Evolutionary conservation across 257 asterid species (phyloP).

Genomic region (Primulina tabacum): DNA sequence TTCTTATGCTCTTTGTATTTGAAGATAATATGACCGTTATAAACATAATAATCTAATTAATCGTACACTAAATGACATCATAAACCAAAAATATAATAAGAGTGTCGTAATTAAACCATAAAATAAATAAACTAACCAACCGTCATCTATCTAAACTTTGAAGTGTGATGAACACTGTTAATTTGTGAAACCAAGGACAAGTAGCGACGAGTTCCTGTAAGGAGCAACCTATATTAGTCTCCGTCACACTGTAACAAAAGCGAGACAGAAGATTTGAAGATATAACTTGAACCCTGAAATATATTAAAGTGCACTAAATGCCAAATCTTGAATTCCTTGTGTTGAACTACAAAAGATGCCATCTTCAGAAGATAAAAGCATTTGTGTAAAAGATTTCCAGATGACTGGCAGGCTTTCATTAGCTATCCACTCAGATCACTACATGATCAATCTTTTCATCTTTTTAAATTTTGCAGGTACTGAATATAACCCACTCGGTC

Average conservation of each 20-base stretch:
- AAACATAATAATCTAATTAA: too few species aligned
- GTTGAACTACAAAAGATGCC: constrained; percentile 2
- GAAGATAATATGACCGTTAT: too few species aligned
- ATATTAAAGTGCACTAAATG: neutral
- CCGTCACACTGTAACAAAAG: neutral
- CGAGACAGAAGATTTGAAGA: neutral
- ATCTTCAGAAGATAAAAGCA: constrained; percentile 8
- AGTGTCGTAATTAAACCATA: too few species aligned
- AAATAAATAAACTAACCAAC: too few species aligned
- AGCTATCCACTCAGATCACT: constrained; percentile 4
- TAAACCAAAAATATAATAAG: too few species aligned
- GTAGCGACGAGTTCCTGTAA: constrained; percentile 17
- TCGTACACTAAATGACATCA: too few species aligned
- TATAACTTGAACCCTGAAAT: neutral
- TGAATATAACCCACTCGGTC: too few species aligned
- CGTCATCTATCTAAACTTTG: too few species aligned
- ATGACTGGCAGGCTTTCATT: constrained; percentile 6
- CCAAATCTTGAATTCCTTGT: neutral
- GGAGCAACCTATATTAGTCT: constrained; percentile 2
- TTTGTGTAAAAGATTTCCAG: neutral
- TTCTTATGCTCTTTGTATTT: too few species aligned
- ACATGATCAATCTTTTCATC: constrained; percentile 17
- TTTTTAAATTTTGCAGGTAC: neutral
- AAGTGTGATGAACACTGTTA: too few species aligned
- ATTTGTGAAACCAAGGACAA: neutral